Percentiles rank a stretch among this genome's conserved stretches.
Conservation (phyloP, 495 filamentous ascomycete species). For the Cercophora sp. region DNA sequence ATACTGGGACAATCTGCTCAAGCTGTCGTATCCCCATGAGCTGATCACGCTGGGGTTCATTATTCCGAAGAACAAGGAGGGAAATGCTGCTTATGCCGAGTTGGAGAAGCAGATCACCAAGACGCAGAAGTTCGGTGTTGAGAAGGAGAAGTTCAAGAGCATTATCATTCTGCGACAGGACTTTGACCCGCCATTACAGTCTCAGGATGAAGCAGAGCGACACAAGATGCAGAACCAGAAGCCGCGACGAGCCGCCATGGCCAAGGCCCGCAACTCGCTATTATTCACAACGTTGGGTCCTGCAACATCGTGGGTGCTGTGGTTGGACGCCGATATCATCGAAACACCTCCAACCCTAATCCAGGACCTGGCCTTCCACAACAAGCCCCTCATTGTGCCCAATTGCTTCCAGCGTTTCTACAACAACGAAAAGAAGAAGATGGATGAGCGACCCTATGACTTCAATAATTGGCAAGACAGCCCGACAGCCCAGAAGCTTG, state of each 20-base stretch:
- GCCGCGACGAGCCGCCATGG: constrained; percentile 80
- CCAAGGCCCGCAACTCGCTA: constrained; percentile 85
- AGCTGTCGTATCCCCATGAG: constrained; percentile 84
- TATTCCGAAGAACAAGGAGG: constrained; percentile 83
- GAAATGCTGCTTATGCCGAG: constrained; percentile 73
- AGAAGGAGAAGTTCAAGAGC: constrained; percentile 79
- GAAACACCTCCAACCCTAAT: constrained; percentile 84
- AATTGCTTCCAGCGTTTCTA: constrained; percentile 93
- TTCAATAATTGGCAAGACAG: constrained; percentile 97
- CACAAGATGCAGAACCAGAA: constrained; percentile 91
- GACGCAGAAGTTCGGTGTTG: constrained; percentile 71
- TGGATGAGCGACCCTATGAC: constrained; percentile 82
- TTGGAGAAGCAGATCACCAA: constrained; percentile 80
- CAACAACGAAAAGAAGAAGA: constrained; percentile 63
- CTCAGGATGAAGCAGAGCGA: constrained; percentile 81
- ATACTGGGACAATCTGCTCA: constrained; percentile 94
- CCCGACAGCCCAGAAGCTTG: constrained; percentile 67
- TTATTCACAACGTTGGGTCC: constrained; percentile 96
- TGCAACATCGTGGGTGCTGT: constrained; percentile 92
- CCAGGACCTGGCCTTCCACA: constrained; percentile 82
- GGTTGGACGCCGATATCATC: constrained; percentile 89
- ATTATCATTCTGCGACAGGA: constrained; percentile 94
- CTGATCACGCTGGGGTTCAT: constrained; percentile 96
- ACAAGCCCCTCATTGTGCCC: constrained; percentile 84
- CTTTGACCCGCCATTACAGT: constrained; percentile 75